Conservation (phyloP, 1,139 yeast genomes). For the Yamadazyma kanchanaburiensis region DNA sequence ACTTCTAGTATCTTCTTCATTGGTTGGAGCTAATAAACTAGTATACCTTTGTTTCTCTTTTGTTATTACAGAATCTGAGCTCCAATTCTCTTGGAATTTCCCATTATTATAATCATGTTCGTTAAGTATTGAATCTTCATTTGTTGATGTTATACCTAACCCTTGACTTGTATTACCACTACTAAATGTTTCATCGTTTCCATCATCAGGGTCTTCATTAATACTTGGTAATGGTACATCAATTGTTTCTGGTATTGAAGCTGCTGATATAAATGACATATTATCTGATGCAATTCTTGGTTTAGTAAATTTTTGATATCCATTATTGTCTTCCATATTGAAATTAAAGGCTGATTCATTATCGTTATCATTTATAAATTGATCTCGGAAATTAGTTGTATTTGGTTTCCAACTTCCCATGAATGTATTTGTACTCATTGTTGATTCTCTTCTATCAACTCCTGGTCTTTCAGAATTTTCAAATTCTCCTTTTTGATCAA, state of each 20-base stretch:
- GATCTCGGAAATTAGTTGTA: constrained; percentile 47
- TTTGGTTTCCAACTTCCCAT: constrained; percentile 56
- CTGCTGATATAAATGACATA: constrained; percentile 24
- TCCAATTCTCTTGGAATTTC: constrained; percentile 30
- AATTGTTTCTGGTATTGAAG: constrained; percentile 42
- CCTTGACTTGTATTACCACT: constrained; percentile 10
- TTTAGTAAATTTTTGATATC: constrained; percentile 35
- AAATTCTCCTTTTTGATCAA: constrained; percentile 14
- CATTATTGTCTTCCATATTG: constrained; percentile 22
- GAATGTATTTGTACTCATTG: constrained; percentile 37
- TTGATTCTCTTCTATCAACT: constrained; percentile 29
- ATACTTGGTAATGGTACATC: constrained; percentile 40
- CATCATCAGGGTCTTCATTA: constrained; percentile 31
- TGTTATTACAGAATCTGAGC: constrained; percentile 14
- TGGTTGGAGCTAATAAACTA: constrained; percentile 18
- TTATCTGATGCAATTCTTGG: constrained; percentile 25
- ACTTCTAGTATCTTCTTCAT: constrained; percentile 6
- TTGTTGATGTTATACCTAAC: constrained; percentile 11
- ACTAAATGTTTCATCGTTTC: constrained; percentile 14
- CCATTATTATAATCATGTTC: constrained; percentile 17
- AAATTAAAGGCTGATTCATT: constrained; percentile 37
- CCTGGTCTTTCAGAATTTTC: constrained; percentile 8
- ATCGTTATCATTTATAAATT: constrained; percentile 47
- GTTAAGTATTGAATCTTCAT: constrained; percentile 30
- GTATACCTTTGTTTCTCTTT: constrained; percentile 17